phyloP scores from a whole-genome alignment of 140 eudicot genomes.

The Artemisia princeps region DNA sequence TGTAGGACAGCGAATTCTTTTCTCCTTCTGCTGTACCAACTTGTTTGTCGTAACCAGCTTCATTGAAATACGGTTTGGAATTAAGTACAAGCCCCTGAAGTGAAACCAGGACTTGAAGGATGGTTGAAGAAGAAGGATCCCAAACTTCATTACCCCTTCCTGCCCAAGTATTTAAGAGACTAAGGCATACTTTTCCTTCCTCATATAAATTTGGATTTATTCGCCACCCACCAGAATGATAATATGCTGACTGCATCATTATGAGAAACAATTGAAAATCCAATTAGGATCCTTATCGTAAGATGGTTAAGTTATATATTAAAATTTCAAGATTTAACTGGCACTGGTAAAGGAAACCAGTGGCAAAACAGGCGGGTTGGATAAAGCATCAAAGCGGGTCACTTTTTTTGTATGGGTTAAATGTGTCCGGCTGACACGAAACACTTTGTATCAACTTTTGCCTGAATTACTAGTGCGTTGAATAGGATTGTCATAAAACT shows the following conservation, averaged over 20 bases:
- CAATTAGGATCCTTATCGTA: neutral
- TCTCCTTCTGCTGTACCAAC: conserved; percentile 96
- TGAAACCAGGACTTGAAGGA: conserved; percentile 92
- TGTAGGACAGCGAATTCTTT: conserved; percentile 87
- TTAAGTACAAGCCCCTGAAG: conserved; percentile 94
- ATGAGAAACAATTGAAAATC: conserved; percentile 4
- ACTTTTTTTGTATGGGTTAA: neutral
- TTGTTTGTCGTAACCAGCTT: conserved; percentile 98
- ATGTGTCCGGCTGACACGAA: neutral
- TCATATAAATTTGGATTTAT: conserved; percentile 90
- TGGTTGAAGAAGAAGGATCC: conserved; percentile 89
- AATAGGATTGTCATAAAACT: no score
- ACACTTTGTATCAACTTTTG: neutral
- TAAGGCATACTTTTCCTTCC: conserved; percentile 96
- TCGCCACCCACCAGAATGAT: conserved; percentile 99
- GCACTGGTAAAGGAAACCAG: neutral
- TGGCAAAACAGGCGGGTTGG: neutral
- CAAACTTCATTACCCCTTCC: conserved; percentile 98
- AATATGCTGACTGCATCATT: conserved; percentile 73
- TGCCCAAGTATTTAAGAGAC: conserved; percentile 88
- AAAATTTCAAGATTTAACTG: neutral
- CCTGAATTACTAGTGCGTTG: no score
- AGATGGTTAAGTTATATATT: neutral
- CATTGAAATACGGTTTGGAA: conserved; percentile 93
- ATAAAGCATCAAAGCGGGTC: neutral